Evolutionary conservation across 2,329 filamentous ascomycete genomes (phyloP), one percentile per base, ranked within the genome.

Genomic region (Fusarium drepaniforme): DNA sequence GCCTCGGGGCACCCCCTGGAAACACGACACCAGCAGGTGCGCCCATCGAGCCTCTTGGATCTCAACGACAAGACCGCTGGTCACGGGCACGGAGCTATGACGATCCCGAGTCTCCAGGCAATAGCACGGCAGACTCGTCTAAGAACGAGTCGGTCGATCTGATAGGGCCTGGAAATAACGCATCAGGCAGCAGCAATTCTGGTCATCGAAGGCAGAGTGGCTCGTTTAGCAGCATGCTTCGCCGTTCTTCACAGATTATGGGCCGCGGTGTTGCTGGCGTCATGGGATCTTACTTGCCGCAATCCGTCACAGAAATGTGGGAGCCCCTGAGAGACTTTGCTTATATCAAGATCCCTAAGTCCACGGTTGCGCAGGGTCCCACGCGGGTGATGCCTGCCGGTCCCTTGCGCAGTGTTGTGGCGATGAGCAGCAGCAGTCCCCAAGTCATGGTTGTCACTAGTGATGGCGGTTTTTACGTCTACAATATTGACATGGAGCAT

Each of bases 391-490:
- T 83, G 6, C 74, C 80, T 2, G 79, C 81, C 8, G 78, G 88
- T 0, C 92, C 94, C 0, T 84, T 97, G 46, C 89, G 94, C 75
- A 98, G 95, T 75, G 96, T 99, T n/a, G 97, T 99, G 51, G 96
- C 97, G 11, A 97, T 99, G 93, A 98, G 94, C 81, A 97, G 93
- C 80, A 97, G 92, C 81, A 96, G 94, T 30, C 97, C 97, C 1
- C 96, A 98, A 79, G 94, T 99, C 59, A 98, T 99, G 96, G 94
- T 98, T 0, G 96, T 98, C 16, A 99, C 97, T 0, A 98, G 93
- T 78, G 97, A 99, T 81, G 97, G 97, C 12, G 93, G 93, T 28
- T 98, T 98, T 80, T 98, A 97, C 78, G 93, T 98, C 35, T 99
- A 96, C 84, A 96, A 94, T 75, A 95, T 99, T 65, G 96, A 99